phyloP scores from a whole-genome alignment of 768 basidiomycete species.

The Botryobasidium botryosum region DNA sequence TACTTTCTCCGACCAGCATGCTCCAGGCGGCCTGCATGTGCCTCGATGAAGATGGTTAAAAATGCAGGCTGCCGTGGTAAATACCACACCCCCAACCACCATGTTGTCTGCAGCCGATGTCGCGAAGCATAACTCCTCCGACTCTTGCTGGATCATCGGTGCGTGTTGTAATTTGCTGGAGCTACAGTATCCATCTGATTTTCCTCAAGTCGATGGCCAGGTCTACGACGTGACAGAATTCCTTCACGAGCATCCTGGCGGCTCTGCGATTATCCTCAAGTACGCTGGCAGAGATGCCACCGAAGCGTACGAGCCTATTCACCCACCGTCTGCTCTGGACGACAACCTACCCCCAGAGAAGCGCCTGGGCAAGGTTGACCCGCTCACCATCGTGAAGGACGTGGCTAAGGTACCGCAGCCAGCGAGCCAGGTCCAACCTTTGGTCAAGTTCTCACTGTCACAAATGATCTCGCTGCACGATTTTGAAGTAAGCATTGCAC shows the following conservation, averaged over 20 bases:
- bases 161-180: background rate
- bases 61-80: too few relatives aligned
- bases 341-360: constrained; percentile 52
- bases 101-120: constrained; percentile 6
- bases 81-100: too few relatives aligned
- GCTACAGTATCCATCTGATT: background rate
- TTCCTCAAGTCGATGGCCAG: constrained; percentile 4
- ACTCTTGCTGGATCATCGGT: constrained; percentile 10
- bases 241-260: constrained; percentile 60
- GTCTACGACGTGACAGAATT: constrained; percentile 11
- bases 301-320: constrained; percentile 58
- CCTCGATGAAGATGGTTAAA: too few relatives aligned
- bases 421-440: too few relatives aligned
- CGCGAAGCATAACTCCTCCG: constrained; percentile 5
- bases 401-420: background rate
- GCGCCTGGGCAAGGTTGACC: constrained; percentile 50
- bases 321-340: constrained; percentile 66
- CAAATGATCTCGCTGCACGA: constrained; percentile 1
- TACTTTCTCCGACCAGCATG: too few relatives aligned
- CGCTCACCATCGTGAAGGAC: constrained; percentile 6
- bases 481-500: constrained; percentile 2
- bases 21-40: too few relatives aligned
- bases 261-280: constrained; percentile 60
- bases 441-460: too few relatives aligned
- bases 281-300: constrained; percentile 71